Base-by-base conservation (phyloP, 129 eudicot species). In the Flaveria bidentis region DNA sequence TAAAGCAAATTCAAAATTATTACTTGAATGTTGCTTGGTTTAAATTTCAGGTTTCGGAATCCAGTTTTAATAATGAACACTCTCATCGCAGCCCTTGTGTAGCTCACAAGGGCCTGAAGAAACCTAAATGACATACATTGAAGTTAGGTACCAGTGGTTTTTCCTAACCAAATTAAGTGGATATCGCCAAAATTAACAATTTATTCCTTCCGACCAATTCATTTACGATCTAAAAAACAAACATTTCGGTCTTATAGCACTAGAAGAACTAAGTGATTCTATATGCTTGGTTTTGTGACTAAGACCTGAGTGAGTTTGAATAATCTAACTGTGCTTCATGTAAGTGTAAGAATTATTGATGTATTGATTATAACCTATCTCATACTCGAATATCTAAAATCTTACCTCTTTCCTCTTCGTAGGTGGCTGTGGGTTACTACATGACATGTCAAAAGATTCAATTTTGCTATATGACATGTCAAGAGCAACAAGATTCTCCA, bases 391-490 rank as follows among this genome's bases (percentile, higher is more conserved):
- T 61, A 61, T 3, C 2, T 23, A 61, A 12, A 13, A 12, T 62
- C 9, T 16, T 65, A 77, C 81, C 69, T 53, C 68, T 55, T 22
- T 74, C 33, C 2, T 67, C 1, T 41, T 67, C 12, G 3, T 16
- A 25, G n/a, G 60, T 55, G 16, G 33, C 68, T 18, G 52, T 17
- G 16, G 30, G 18, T 67, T 9, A 77, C 75, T 18, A 20, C 2
- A 41, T 52, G 73, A 64, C 22, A 68, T 20, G 45, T 36, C 57
- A 55, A 77, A 67, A 9, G 68, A 67, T 56, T 53, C 25, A 0
- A 77, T 7, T 9, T 39, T 60, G 71, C 82, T 77, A 45, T 72
- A 26, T 1, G 71, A 73, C 78, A 82, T 15, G 30, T 82, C 81
- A 42, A 76, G 76, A 70, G 36, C 75, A 42, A 82, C 81, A 0